Percentiles rank a stretch among this genome's conserved stretches.
Evolutionary conservation across 116 monocot species (phyloP).

Genomic region (Trichopus zeylanicus): DNA sequence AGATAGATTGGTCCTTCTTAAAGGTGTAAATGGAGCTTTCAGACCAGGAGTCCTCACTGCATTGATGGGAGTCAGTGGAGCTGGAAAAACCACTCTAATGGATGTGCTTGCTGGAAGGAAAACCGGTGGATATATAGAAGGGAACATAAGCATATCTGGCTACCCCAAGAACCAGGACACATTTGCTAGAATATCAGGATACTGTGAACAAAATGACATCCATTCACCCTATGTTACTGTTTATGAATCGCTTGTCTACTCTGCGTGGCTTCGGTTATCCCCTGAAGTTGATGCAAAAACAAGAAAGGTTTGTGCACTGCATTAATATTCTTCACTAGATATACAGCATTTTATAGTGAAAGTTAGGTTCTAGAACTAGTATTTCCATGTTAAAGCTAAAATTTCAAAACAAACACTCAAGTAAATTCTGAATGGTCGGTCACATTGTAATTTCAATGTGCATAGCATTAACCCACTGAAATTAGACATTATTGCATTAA

Average conservation of each 20-base stretch:
- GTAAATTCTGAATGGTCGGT: too few relatives aligned
- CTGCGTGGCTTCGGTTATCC: constrained; percentile 42
- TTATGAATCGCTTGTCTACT: constrained; percentile 41
- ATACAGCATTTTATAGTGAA: too few relatives aligned
- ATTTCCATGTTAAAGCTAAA: too few relatives aligned
- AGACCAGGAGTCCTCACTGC: constrained; percentile 57
- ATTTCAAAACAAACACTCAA: too few relatives aligned
- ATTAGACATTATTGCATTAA: too few relatives aligned
- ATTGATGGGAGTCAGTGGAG: constrained; percentile 55
- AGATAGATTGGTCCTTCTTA: constrained; percentile 29
- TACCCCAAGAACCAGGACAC: constrained; percentile 55
- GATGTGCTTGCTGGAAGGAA: constrained; percentile 58
- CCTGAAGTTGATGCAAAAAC: constrained; percentile 18
- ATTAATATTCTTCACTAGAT: too few relatives aligned
- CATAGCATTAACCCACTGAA: too few relatives aligned
- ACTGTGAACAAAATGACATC: constrained; percentile 57
- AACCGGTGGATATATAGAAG: constrained; percentile 46
- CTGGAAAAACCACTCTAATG: constrained; percentile 54
- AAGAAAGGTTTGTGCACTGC: constrained; percentile 20
- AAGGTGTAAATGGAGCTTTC: constrained; percentile 42
- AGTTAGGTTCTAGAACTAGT: too few relatives aligned
- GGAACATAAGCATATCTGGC: constrained; percentile 30
- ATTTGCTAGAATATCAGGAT: constrained; percentile 52
- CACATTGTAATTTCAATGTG: too few relatives aligned
- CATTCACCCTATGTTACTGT: constrained; percentile 55